Evolutionary conservation across 495 filamentous ascomycete genomes (phyloP), one percentile per base, ranked within the genome.

Genomic region (Choiromyces venosus): DNA sequence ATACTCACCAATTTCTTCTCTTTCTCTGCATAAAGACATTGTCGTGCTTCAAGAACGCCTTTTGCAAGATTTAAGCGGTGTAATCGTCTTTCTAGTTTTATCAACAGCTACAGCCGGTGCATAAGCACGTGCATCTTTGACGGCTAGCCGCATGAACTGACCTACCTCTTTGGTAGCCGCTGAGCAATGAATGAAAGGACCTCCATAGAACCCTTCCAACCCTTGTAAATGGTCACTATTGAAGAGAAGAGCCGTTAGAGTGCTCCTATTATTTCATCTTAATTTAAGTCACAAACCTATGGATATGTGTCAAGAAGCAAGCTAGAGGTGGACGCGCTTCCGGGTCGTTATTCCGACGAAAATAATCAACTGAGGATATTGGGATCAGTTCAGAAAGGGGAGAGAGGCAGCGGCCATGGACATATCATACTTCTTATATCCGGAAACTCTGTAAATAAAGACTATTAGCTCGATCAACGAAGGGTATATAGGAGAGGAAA

Each of bases 281-380:
- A 12, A n/a, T 61, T 61, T 61, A 25, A 61, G 25, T 16, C 5
- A 37, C 70, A 33, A 65, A 80, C 79, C 79, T 76, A 81, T 97
- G 94, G 16, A 96, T 90, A 87, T 98, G 94, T 79, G 91, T 94
- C 52, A 98, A 85, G 80, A 98, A 97, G 80, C 91, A 97, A 21
- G 92, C 93, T 64, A 96, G 80, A 2, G 94, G 92, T 38, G 91
- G 86, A 37, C 82, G 85, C 25, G 82, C 82, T 0, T 84, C 85
- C 29, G 84, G 85, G 33, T 83, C 83, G 25, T 84, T 78, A 65
- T 67, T 80, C 19, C n/a, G 84, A 21, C 93, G 89, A 79, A 97
- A 98, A 83, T 91, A 93, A 82, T 98, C 94, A 72, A 97, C 90
- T 91, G 67, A 39, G 25, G 69, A 68, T 25, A 29, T 33, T 66